These are phyloP conservation scores for Thalassiosira hispida DNA, from an alignment of 352 stramenopile genomes.

Conservation along the genomic window DNA sequence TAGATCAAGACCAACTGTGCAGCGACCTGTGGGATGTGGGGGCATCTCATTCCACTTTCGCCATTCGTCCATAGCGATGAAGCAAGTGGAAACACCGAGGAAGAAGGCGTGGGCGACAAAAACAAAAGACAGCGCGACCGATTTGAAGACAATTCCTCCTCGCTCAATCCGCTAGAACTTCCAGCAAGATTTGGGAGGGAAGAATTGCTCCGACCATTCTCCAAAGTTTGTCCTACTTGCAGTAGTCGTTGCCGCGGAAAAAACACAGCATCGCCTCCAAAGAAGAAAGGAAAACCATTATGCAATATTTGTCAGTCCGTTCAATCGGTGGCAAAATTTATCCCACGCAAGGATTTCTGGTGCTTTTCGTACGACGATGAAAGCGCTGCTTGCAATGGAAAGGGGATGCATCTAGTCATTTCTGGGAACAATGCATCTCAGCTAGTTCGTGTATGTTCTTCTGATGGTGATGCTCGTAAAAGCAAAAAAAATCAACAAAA, in stretches of 20 bases:
- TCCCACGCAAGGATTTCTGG: slow-evolving; percentile 5
- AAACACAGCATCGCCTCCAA: background rate
- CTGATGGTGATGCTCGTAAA: background rate
- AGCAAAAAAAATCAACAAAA: no score
- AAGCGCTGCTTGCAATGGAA: background rate
- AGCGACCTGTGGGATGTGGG: no score
- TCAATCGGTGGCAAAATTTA: slow-evolving; percentile 16
- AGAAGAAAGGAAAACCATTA: background rate
- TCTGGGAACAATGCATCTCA: slow-evolving; percentile 2
- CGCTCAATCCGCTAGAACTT: background rate
- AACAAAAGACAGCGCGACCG: no score
- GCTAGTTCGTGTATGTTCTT: background rate
- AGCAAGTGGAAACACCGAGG: background rate
- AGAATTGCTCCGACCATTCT: slow-evolving; percentile 13
- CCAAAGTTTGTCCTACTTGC: background rate
- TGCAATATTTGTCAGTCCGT: slow-evolving; percentile 4
- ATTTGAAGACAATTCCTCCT: background rate
- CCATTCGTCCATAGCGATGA: background rate
- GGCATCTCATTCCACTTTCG: background rate
- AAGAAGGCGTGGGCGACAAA: background rate
- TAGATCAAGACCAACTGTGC: no score
- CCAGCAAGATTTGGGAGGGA: slow-evolving; percentile 15
- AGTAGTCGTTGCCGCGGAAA: background rate
- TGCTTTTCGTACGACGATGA: background rate
- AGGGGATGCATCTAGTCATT: background rate